phyloP scores from a whole-genome alignment of 371 early-diverging fungal species.

The Mortierella sp. region DNA sequence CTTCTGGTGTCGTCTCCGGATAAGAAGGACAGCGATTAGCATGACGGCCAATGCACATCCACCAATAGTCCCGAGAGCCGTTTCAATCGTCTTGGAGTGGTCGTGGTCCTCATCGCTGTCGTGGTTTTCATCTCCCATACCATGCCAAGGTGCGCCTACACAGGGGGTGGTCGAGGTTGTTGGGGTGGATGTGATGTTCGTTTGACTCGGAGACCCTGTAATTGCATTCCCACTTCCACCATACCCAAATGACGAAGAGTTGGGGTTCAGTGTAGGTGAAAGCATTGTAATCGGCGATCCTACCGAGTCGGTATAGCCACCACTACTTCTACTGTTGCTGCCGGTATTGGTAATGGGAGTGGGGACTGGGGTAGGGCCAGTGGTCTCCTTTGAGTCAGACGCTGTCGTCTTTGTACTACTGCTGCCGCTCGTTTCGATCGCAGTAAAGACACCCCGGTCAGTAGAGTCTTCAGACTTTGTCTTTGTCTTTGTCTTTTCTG shows the following conservation, averaged over 20 bases:
- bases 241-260: no score
- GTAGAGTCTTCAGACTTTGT: no score
- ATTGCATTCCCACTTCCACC: no score
- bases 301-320: not conserved
- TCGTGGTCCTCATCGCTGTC: no score
- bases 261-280: no score
- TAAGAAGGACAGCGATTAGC: conserved; percentile 19
- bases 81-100: conserved; percentile 4
- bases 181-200: no score
- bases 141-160: no score
- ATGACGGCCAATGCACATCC: conserved; percentile 15
- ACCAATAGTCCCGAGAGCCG: conserved; percentile 13
- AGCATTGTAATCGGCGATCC: no score
- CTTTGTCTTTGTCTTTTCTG: no score
- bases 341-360: not conserved
- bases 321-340: not conserved
- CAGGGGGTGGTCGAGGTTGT: no score
- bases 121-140: no score
- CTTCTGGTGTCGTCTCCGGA: conserved; percentile 14
- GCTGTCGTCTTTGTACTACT: not conserved
- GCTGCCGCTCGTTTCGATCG: not conserved
- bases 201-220: no score
- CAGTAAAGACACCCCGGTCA: not conserved
- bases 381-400: not conserved
- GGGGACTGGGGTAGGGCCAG: not conserved